These are phyloP conservation scores for Pouteria campechiana DNA, from an alignment of 179 eudicot species.

Conservation along the genomic window DNA sequence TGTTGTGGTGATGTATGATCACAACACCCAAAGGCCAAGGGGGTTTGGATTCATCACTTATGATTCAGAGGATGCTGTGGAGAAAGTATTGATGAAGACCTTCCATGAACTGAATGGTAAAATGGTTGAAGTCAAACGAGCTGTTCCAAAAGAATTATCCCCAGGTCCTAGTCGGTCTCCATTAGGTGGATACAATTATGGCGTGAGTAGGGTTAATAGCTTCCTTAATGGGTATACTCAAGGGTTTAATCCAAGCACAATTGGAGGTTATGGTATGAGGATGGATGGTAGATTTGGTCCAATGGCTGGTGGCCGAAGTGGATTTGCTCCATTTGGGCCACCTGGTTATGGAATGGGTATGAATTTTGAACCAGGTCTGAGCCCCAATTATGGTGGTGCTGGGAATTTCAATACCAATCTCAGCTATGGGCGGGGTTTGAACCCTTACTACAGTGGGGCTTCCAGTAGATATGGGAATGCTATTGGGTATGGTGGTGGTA, in stretches of 20 bases:
- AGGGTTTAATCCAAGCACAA: slow-evolving; percentile 40
- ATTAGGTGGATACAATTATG: slow-evolving; percentile 20
- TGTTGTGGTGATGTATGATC: slow-evolving; percentile 59
- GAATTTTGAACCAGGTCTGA: slow-evolving; percentile 55
- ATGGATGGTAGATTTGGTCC: slow-evolving; percentile 59
- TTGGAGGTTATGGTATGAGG: slow-evolving; percentile 56
- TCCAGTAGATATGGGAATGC: slow-evolving; percentile 47
- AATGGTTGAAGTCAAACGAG: slow-evolving; percentile 55
- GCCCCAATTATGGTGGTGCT: slow-evolving; percentile 37
- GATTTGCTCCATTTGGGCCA: slow-evolving; percentile 47
- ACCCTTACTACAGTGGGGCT: slow-evolving; percentile 45
- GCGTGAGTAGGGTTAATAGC: slow-evolving; percentile 21
- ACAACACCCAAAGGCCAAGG: slow-evolving; percentile 54
- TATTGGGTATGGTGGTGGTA: slow-evolving; percentile 39
- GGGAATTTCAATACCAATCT: slow-evolving; percentile 30
- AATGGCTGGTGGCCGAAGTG: slow-evolving; percentile 40
- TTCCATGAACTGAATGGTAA: slow-evolving; percentile 55
- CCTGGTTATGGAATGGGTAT: slow-evolving; percentile 52
- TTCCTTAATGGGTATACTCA: slow-evolving; percentile 32
- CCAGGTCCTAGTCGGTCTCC: slow-evolving; percentile 28
- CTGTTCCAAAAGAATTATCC: slow-evolving; percentile 49
- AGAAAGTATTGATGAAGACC: slow-evolving; percentile 31
- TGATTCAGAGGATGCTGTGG: slow-evolving; percentile 52
- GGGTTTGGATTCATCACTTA: slow-evolving; percentile 54
- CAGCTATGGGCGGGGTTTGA: slow-evolving; percentile 53